Base-by-base conservation (phyloP, 495 filamentous ascomycete genomes). In the Aspergillus sclerotioniger region DNA sequence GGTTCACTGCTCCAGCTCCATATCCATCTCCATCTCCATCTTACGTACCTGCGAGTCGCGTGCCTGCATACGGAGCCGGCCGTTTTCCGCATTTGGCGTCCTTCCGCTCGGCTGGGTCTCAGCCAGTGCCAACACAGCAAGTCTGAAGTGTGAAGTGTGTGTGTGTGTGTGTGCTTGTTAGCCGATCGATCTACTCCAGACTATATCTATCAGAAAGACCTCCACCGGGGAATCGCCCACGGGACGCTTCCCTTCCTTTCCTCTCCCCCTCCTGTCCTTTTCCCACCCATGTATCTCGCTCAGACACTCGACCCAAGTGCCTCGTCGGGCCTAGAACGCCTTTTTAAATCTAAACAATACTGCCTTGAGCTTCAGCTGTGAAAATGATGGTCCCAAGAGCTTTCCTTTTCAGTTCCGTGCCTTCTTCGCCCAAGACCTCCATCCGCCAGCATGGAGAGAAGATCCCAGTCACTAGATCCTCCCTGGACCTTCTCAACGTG, bases 331-430 rank as follows among this genome's bases (percentile, higher is more conserved):
- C 60, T 62, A 63, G 60, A 57, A 57, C 58, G 53, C 39, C 54
- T 56, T 56, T 58, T 15, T 45, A 51, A 54, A 46, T 21, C 25
- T n/a, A 54, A 58, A 54, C 25, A 52, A 48, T 55, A 33, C 28
- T 50, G 6, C 21, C 56, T 41, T 47, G 54, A 15, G 43, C 13
- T 25, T 33, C 35, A 57, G 45, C 43, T 33, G 31, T 59, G 48
- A 63, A 56, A 46, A 79, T 79, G 76, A 80, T 80, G 77, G 75
- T 79, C 54, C 77, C 77, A 32, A 67, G 75, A 66, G 68, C 75
- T 50, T 80, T 78, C 57, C 59, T 75, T 5, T 75, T 76, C 33
- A 71, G 59, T 35, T 75, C 77, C 15, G 58, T 68, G 10, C 58
- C 67, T 51, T 59, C 66, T 19, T 60, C 62, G 13, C 12, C 31